Base-by-base conservation (phyloP, 176 grass and related monocot genomes). In the Eragrostis nindensis region DNA sequence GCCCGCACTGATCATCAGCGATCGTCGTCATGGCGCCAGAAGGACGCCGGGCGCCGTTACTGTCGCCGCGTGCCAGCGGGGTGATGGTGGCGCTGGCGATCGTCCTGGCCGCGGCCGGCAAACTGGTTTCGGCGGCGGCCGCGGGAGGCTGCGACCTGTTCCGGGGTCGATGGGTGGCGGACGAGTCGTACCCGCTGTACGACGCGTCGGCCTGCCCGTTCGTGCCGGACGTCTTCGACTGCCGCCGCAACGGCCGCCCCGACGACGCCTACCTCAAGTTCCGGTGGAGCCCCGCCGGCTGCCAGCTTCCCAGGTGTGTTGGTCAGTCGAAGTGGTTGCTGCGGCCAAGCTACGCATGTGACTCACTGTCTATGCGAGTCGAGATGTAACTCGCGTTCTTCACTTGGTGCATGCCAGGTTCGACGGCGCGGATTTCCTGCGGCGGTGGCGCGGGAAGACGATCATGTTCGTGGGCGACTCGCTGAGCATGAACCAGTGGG, bases 401-500 rank as follows among this genome's bases (percentile, higher is more conserved):
- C n/a, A n/a, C n/a, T n/a, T n/a, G n/a, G n/a, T n/a, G n/a, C n/a
- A n/a, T n/a, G n/a, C n/a, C n/a, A n/a, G 92, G 32, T 96, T 96
- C 12, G 88, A 97, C 64, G 88, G 88, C 14, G 32, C 36, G 38
- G 83, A 69, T 2, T 74, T 97, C 22, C 80, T 97, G 14, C 40
- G 39, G 71, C 42, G 32, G 53, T 90, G 75, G 87, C 85, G 82
- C 27, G 88, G 85, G n/a, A 97, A 93, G 80, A 97, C 74, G 78
- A 83, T 97, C 36, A 87, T 92, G 87, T 90, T 96, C 52, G 85
- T 96, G 11, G 93, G 93, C 24, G 93, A 96, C 76, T 96, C 90
- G 47, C 80, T 93, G 29, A 86, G 88, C 80, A 76, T 86, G 68
- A 89, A 97, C 84, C 94, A 97, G 56, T 93, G 85, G 54, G 85